Evolutionary conservation across 768 basidiomycete genomes (phyloP).

Genomic region (Rhizopogon vesiculosus): DNA sequence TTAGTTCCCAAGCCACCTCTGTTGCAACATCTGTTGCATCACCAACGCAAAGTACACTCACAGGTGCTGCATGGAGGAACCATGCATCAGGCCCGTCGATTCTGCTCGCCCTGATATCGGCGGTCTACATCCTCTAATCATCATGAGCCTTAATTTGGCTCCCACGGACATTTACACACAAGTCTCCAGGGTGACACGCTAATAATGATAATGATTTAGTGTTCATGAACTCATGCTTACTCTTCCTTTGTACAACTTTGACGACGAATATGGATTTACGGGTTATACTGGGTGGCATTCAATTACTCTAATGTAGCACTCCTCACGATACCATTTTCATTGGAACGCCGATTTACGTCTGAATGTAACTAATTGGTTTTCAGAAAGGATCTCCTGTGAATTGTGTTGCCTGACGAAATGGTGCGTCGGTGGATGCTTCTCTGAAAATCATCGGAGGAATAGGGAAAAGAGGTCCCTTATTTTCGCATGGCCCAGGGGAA

Average conservation of each 20-base stretch:
- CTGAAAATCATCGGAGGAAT: too few relatives aligned
- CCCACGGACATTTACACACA: constrained; percentile 6
- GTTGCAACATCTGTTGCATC: constrained; percentile 6
- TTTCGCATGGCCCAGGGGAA: background rate
- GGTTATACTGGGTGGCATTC: background rate
- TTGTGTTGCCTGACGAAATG: background rate
- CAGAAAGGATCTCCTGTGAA: background rate
- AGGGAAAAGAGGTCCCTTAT: background rate
- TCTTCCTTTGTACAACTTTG: constrained; percentile 6
- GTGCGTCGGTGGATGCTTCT: background rate
- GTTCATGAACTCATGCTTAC: constrained; percentile 12
- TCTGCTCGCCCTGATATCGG: constrained; percentile 10
- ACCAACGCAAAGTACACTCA: constrained; percentile 11
- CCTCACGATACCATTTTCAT: background rate
- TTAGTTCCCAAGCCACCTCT: constrained; percentile 1
- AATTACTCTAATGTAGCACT: background rate
- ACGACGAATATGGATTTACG: constrained; percentile 5
- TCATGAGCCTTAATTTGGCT: constrained; percentile 4
- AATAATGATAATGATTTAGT: constrained; percentile 4
- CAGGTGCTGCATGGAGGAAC: constrained; percentile 20
- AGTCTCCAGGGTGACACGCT: background rate
- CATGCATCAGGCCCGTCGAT: constrained; percentile 14
- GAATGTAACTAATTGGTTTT: background rate
- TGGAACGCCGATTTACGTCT: background rate
- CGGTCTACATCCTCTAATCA: constrained; percentile 18